Base-by-base conservation (phyloP, 768 basidiomycete species). In the Lentinula guzmanii region DNA sequence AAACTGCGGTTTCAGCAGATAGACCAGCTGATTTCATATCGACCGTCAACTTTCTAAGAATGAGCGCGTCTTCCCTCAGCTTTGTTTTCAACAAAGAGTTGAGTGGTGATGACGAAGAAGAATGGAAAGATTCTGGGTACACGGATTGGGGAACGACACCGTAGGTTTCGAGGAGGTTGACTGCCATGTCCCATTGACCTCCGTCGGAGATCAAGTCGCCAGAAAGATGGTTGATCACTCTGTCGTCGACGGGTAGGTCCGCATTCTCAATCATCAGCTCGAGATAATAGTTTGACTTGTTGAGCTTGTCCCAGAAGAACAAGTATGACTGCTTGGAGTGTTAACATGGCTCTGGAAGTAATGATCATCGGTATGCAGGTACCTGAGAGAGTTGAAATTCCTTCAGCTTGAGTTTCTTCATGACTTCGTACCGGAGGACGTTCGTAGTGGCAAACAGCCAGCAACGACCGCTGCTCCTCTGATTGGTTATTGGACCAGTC, bases 301-400 rank as follows among this genome's bases (percentile, higher is more conserved):
- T 93, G 54, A 98, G 84, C 74, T 95, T 95, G 75, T 98, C 95
- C 81, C 89, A 96, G 82, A 98, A 95, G 81, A 95, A 95, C 33
- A 95, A 80, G 73, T 96, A 96, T 2, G 86, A 85, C 89, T 92
- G 66, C 46, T 48, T 43, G 28, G 52, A n/a, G 15, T 5, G 34
- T 24, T 52, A 48, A n/a, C 6, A 53, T 53, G 33, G 6, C 21
- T 52, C 35, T 66, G 54, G 65, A 63, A 52, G 58, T 60, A 9
- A 46, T 28, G 4, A 10, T 54, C 33, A 7, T 59, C 42, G 37
- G 48, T n/a, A 3, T 31, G n/a, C 18, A 68, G 78, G 28, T 48
- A 85, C 90, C 79, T 96, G 95, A 11, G 91, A 94, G 18, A 95
- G 84, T 75, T 98, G 86, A 75, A 98, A 96, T 45, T 96, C 91